Conservation (phyloP, 106 monocot genomes). For the Narthecium ossifragum region DNA sequence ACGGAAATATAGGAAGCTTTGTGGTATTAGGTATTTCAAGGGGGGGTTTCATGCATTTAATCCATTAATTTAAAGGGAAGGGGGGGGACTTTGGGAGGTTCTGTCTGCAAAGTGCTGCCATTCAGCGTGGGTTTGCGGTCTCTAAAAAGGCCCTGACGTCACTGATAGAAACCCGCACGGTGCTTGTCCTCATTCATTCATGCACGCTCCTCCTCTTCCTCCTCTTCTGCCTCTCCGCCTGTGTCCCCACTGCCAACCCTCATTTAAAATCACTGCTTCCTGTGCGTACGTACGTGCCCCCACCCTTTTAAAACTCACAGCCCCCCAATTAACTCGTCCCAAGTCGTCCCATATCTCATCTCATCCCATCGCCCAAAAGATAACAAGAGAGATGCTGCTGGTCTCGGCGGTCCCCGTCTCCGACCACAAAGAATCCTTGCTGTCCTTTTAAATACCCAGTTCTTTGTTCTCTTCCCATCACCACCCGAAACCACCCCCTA, state of each 20-base stretch:
- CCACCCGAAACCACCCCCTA: too few relatives aligned
- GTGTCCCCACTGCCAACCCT: background rate
- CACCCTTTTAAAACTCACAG: too few relatives aligned
- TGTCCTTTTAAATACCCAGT: too few relatives aligned
- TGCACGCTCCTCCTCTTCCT: background rate
- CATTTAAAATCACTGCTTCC: background rate
- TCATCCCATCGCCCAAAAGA: too few relatives aligned
- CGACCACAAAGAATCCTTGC: too few relatives aligned
- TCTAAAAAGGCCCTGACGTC: background rate
- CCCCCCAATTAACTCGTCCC: too few relatives aligned
- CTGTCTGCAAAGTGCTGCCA: background rate
- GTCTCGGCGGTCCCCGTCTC: too few relatives aligned
- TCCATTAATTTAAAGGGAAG: background rate
- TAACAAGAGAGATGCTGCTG: too few relatives aligned
- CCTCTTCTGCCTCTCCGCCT: background rate
- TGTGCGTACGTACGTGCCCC: background rate
- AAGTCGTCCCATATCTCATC: too few relatives aligned
- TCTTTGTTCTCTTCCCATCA: too few relatives aligned
- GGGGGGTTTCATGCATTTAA: too few relatives aligned
- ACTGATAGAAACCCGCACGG: slow-evolving; percentile 10
- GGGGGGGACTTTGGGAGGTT: background rate
- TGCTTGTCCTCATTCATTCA: background rate
- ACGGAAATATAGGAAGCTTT: background rate
- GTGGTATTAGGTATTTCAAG: too few relatives aligned
- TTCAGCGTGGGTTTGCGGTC: background rate